Percentiles rank a stretch among this genome's conserved stretches.
Evolutionary conservation across 768 basidiomycete genomes (phyloP).

Genomic region (Termitomyces eurrhizus): DNA sequence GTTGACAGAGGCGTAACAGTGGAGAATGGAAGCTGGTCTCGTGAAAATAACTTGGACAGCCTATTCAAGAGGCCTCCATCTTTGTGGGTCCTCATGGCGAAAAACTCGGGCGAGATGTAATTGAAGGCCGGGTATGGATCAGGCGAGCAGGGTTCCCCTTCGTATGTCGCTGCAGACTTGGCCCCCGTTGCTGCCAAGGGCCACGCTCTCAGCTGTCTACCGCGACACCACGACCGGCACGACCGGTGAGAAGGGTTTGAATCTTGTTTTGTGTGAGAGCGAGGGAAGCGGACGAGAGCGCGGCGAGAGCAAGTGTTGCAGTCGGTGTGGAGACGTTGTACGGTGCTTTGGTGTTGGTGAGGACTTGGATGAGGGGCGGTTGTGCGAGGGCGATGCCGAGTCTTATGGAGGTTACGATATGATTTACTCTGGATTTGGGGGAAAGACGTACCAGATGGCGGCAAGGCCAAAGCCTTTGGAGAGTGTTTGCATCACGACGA

Average conservation of each 20-base stretch:
- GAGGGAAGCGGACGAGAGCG: conserved; percentile 67
- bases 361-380: conserved; percentile 84
- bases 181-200: too few relatives aligned
- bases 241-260: too few relatives aligned
- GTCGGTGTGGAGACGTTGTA: conserved; percentile 95
- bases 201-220: too few relatives aligned
- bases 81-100: neutral
- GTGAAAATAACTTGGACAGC: neutral
- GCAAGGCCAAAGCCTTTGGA: conserved; percentile 97
- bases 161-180: too few relatives aligned
- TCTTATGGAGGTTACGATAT: conserved; percentile 34
- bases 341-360: conserved; percentile 94
- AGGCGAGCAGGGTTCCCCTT: neutral
- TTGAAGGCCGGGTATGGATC: neutral
- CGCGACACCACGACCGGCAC: too few relatives aligned
- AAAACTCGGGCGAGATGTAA: neutral
- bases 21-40: neutral
- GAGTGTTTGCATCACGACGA: conserved; percentile 94
- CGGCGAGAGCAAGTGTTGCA: conserved; percentile 74
- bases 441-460: conserved; percentile 72
- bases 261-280: too few relatives aligned
- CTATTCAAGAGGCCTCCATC: neutral
- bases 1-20: neutral
- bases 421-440: neutral
- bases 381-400: conserved; percentile 89